Evolutionary conservation across 129 eudicot species (phyloP).

Genomic region (Chrysanthemum seticuspe): DNA sequence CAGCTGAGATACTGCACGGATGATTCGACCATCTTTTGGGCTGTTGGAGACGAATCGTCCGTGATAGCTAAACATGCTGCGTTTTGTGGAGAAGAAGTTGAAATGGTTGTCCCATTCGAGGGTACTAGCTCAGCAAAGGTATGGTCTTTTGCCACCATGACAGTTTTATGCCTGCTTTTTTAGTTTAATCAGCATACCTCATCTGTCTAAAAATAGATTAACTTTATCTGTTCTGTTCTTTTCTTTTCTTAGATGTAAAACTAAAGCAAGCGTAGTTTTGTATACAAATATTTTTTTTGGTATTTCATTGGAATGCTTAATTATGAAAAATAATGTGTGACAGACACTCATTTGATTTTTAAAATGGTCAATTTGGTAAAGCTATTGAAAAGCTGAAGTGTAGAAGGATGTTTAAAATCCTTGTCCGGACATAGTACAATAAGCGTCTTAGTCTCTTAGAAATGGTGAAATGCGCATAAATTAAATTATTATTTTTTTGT

Average conservation of each 20-base stretch:
- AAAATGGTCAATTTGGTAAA: constrained; percentile 5
- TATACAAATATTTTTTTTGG: no score
- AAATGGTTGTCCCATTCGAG: constrained; percentile 91
- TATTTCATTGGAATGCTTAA: no score
- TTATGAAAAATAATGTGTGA: not conserved
- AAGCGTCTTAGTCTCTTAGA: not conserved
- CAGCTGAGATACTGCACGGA: constrained; percentile 81
- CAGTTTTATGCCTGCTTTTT: not conserved
- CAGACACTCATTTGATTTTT: not conserved
- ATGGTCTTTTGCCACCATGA: constrained; percentile 7
- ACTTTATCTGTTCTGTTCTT: not conserved
- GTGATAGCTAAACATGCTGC: constrained; percentile 78
- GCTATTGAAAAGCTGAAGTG: not conserved
- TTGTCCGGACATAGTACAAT: not conserved
- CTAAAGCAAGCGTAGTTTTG: no score
- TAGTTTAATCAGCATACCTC: constrained; percentile 2
- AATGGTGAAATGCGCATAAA: no score
- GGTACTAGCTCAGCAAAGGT: constrained; percentile 79
- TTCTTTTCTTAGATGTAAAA: not conserved
- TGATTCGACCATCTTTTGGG: constrained; percentile 99
- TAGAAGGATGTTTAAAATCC: not conserved
- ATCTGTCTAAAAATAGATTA: not conserved
- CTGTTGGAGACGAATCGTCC: constrained; percentile 67
- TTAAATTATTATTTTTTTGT: not conserved
- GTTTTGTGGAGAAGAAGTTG: constrained; percentile 78